Evolutionary conservation across 495 filamentous ascomycete species (phyloP).

Genomic region (Hypomontagnella monticulosa): DNA sequence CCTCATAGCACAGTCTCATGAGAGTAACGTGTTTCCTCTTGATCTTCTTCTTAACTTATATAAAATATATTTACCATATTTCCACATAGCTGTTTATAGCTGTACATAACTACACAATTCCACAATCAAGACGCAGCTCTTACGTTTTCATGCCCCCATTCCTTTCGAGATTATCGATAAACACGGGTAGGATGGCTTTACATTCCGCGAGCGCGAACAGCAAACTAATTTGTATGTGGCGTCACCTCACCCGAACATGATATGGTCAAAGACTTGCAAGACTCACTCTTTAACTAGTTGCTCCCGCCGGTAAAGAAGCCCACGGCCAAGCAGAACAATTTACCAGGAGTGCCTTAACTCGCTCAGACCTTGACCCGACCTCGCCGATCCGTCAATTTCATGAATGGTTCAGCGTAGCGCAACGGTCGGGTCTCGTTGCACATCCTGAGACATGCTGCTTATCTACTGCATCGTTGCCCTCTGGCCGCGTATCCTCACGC

Average conservation of each 20-base stretch:
- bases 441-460: slow-evolving; percentile 82
- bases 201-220: slow-evolving; percentile 51
- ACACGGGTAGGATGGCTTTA: slow-evolving; percentile 55
- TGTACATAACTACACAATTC: neutral
- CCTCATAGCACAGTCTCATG: no score
- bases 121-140: neutral
- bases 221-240: slow-evolving; percentile 64
- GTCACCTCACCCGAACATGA: slow-evolving; percentile 23
- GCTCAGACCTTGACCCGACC: slow-evolving; percentile 60
- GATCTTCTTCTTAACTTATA: no score
- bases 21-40: no score
- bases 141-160: slow-evolving; percentile 33
- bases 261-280: neutral
- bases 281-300: slow-evolving; percentile 44
- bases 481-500: slow-evolving; percentile 82
- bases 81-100: no score
- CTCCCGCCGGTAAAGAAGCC: slow-evolving; percentile 49
- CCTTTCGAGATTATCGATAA: slow-evolving; percentile 27
- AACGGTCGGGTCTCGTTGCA: slow-evolving; percentile 62
- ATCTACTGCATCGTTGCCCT: slow-evolving; percentile 86
- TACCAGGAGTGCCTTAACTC: slow-evolving; percentile 63
- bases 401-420: slow-evolving; percentile 81
- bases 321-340: slow-evolving; percentile 70
- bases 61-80: no score
- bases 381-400: slow-evolving; percentile 84